Conservation (phyloP, 805 yeast species). For the Ogataea thermomethanolica region DNA sequence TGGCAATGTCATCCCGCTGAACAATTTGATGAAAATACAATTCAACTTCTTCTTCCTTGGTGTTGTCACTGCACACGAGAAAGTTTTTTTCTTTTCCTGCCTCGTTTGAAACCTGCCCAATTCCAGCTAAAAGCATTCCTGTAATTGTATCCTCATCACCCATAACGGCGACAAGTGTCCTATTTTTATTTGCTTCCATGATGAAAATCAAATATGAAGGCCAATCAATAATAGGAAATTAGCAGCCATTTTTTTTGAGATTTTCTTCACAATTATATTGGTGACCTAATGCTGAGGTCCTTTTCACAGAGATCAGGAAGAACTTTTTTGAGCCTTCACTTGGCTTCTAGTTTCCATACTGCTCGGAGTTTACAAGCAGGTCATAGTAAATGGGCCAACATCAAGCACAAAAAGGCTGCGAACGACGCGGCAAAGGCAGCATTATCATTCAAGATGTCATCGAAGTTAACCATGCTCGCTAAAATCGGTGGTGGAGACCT, state of each 20-base stretch:
- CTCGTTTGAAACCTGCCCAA: constrained; percentile 75
- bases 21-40: constrained; percentile 75
- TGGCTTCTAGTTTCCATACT: too few relatives aligned
- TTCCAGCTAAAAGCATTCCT: constrained; percentile 91
- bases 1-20: constrained; percentile 84
- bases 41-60: constrained; percentile 72
- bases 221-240: not conserved
- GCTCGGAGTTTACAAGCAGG: constrained; percentile 50
- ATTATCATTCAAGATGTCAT: constrained; percentile 66
- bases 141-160: constrained; percentile 98
- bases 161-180: constrained; percentile 85
- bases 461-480: constrained; percentile 71
- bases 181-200: constrained; percentile 41
- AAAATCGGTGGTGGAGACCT: constrained; percentile 71
- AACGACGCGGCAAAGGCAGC: constrained; percentile 79
- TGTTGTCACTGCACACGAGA: constrained; percentile 70
- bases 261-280: not conserved
- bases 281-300: too few relatives aligned
- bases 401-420: constrained; percentile 90
- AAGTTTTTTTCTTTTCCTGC: constrained; percentile 76
- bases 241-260: constrained; percentile 3
- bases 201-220: not conserved
- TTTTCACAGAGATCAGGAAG: too few relatives aligned
- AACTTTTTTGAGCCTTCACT: too few relatives aligned
- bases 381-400: constrained; percentile 94